A percentile compares a stretch with the other conserved stretches of the same genome.
Evolutionary conservation across 331 rosid genomes (phyloP).

Genomic region (Rosa hybrid): DNA sequence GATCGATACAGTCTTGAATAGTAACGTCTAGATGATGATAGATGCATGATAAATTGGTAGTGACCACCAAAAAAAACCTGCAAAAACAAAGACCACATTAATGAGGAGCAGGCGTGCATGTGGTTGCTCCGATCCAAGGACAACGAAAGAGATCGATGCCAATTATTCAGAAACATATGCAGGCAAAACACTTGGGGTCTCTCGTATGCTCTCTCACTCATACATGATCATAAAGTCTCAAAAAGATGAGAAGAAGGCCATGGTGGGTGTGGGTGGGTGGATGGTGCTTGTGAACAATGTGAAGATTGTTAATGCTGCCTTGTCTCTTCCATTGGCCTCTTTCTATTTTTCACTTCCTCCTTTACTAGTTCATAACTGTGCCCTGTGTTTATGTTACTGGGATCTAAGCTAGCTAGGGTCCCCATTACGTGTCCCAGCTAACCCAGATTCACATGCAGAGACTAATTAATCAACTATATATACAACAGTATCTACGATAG

Average conservation of each 20-base stretch:
- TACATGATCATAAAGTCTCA: background rate
- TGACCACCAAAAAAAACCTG: background rate
- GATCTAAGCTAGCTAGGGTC: constrained; percentile 11
- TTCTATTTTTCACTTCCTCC: background rate
- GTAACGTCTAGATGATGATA: background rate
- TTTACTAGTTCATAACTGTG: background rate
- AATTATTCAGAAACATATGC: background rate
- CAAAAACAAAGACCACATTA: background rate
- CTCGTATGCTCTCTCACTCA: background rate
- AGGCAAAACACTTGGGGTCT: constrained; percentile 3
- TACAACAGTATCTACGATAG: background rate
- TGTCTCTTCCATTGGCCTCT: constrained; percentile 46
- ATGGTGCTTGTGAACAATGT: constrained; percentile 16
- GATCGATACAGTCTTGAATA: background rate
- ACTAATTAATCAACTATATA: background rate
- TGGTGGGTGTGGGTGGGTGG: background rate
- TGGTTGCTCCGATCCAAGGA: background rate
- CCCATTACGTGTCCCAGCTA: constrained; percentile 15
- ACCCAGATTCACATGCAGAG: constrained; percentile 31
- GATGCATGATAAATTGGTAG: background rate
- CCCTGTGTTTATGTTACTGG: constrained; percentile 20
- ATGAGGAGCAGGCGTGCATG: constrained; percentile 1
- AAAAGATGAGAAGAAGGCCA: background rate
- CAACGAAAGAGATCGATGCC: background rate
- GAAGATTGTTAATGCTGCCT: constrained; percentile 46